Evolutionary conservation across 768 basidiomycete species (phyloP), one percentile per base, ranked within the genome.

Genomic region (Mycena chlorophos): DNA sequence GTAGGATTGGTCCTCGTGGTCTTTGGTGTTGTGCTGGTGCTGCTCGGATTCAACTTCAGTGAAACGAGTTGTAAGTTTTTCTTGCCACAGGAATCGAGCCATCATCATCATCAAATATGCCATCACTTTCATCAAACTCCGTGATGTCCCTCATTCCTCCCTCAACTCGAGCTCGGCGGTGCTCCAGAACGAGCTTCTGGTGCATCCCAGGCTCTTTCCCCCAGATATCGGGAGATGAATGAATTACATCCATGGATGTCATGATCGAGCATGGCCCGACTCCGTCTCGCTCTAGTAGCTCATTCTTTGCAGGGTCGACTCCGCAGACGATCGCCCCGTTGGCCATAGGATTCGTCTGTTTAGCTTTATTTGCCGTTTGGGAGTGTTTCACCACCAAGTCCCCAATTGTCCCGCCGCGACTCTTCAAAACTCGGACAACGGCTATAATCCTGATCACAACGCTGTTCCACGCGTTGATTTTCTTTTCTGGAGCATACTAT

Each of bases 391-490:
- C 90, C 0, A 78, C 65, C 17, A 76, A 86, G 14, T 84, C 86
- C 3, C 86, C 88, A 0, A 87, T 92, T 52, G 63, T 92, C 13
- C 90, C 90, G 22, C 83, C 88, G 6, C 82, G 90, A 12, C 65
- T 91, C 27, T 91, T 91, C 74, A 83, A 86, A 86, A 89, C 86
- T n/a, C 83, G 88, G 26, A 92, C 89, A 2, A 91, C 88, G 5
- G 74, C 71, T 1, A 74, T 86, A 25, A 67, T 90, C 30, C 68
- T 91, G 8, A 60, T 87, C 23, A 71, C 78, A 2, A 72, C 74
- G 5, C 83, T 91, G 65, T 62, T 89, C 12, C 90, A 92, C 58
- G 87, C 80, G 0, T 19, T 85, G 20, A 75, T 76, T 2, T 89
- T 89, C 71, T 87, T 89, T 62, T 68, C 70, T 12, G 81, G 81